Percentiles rank a stretch among this genome's conserved stretches.
phyloP scores from a whole-genome alignment of 2,329 filamentous ascomycete species.

The Claviceps monticola region DNA sequence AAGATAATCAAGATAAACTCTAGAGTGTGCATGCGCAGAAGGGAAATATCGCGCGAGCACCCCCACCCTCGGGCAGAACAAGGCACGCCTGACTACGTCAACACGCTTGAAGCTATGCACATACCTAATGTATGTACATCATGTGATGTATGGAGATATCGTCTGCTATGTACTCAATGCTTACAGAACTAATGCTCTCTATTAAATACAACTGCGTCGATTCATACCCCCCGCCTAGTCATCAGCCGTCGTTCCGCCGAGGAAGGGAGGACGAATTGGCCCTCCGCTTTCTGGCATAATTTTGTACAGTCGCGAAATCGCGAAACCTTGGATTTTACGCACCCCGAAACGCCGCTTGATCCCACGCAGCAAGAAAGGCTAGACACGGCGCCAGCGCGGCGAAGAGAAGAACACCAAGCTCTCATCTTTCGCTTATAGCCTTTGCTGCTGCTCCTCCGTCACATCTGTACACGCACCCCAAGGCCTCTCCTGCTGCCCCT shows the following conservation, averaged over 20 bases:
- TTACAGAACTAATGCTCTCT: too few relatives aligned
- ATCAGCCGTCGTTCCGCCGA: not conserved
- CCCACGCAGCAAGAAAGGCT: not conserved
- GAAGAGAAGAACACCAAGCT: not conserved
- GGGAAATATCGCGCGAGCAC: too few relatives aligned
- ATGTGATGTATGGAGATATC: too few relatives aligned
- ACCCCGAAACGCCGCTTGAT: conserved; percentile 13
- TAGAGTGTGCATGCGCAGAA: too few relatives aligned
- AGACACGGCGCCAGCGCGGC: not conserved
- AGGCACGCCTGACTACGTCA: too few relatives aligned
- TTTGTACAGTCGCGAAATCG: conserved; percentile 14
- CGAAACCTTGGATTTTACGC: conserved; percentile 10
- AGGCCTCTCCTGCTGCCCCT: not conserved
- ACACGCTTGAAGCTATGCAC: too few relatives aligned
- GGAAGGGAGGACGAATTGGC: not conserved
- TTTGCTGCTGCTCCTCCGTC: not conserved
- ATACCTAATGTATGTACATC: too few relatives aligned
- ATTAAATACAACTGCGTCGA: too few relatives aligned
- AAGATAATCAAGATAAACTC: too few relatives aligned
- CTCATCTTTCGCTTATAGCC: not conserved
- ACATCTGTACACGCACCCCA: not conserved
- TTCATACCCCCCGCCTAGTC: too few relatives aligned
- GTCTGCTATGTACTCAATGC: too few relatives aligned
- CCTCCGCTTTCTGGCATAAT: not conserved
- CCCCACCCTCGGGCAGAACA: too few relatives aligned